Evolutionary conservation across 208 protist genomes (phyloP), one percentile per base, ranked within the genome.

Genomic region (Trypanosoma congolense): DNA sequence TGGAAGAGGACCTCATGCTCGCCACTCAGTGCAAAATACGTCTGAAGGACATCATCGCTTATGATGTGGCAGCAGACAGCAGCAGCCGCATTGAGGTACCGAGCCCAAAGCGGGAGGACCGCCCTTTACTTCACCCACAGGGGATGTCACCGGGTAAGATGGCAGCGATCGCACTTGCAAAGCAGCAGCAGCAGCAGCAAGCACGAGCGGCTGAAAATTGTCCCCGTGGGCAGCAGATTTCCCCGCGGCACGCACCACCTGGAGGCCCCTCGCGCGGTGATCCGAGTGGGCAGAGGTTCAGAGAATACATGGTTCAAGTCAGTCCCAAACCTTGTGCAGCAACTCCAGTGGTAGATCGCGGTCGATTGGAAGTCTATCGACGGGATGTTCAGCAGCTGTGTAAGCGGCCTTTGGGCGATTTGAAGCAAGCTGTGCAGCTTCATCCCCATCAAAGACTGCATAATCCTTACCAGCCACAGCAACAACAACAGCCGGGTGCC

Each of bases 1-100:
- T 95, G 24, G 83, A 95, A 66, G 75, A 88, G 61, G 84, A 92
- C 51, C 71, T 95, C 33, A 90, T 95, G 83, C 79, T 95, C 21
- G 87, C 87, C 24, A 95, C 87, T 0, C 79, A 95, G 60, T 92
- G 84, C 61, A 78, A 76, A 22, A 73, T 92, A 24, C 79, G 87
- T 19, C 65, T 95, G 16, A 83, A 83, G 49, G 87, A 95, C 54
- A 88, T 95, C 54, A 90, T 95, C 14, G 87, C 91, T 58, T 94
- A 87, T 70, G 74, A 90, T 9, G 65, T 62, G 2, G 73, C 38
- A 24, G 19, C 29, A 0, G 41, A 56, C 16, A 19, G 31, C 35
- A 64, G 65, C 33, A 59, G 77, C 30, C 19, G 42, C 24, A 55
- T 41, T 43, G 62, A 53, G 9, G 30, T 56, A 6, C 5, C 52